Percentiles rank a stretch among this genome's conserved stretches.
These are phyloP conservation scores for Aethionema arabicum DNA, from an alignment of 345 rosid species.

Conservation along the genomic window DNA sequence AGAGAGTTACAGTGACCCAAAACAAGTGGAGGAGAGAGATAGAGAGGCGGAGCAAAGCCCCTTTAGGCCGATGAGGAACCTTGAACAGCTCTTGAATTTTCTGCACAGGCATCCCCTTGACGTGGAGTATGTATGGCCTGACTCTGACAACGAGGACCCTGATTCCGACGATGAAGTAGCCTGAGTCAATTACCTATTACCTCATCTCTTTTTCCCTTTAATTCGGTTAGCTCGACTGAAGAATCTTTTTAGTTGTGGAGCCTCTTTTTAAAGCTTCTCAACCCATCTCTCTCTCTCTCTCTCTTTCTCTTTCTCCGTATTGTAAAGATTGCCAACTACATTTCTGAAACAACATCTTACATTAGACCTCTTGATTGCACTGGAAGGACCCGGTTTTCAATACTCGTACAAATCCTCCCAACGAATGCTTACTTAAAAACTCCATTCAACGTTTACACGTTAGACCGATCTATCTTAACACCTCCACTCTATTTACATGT, in stretches of 20 bases:
- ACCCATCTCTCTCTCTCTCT: conserved; percentile 13
- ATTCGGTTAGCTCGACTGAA: conserved; percentile 2
- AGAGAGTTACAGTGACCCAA: conserved; percentile 44
- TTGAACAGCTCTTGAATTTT: conserved; percentile 52
- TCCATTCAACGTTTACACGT: too few species aligned
- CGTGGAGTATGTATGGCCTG: conserved; percentile 44
- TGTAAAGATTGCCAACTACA: conserved; percentile 14
- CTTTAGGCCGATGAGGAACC: conserved; percentile 39
- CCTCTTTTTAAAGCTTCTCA: conserved; percentile 14
- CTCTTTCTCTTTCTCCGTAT: not conserved
- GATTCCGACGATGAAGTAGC: conserved; percentile 58
- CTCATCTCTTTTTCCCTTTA: not conserved
- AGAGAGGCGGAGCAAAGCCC: conserved; percentile 1
- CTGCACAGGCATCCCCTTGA: conserved; percentile 43
- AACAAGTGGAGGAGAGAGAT: conserved; percentile 23
- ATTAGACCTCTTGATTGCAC: not conserved
- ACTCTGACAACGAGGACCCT: conserved; percentile 45
- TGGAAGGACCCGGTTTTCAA: too few species aligned
- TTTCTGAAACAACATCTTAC: conserved; percentile 18
- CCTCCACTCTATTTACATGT: too few species aligned
- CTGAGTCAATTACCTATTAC: conserved; percentile 27
- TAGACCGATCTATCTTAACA: too few species aligned
- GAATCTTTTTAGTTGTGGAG: conserved; percentile 18
- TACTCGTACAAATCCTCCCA: too few species aligned
- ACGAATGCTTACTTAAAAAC: too few species aligned